Evolutionary conservation across 2,329 filamentous ascomycete genomes (phyloP).

Genomic region (Pseudogymnoascus sp.): DNA sequence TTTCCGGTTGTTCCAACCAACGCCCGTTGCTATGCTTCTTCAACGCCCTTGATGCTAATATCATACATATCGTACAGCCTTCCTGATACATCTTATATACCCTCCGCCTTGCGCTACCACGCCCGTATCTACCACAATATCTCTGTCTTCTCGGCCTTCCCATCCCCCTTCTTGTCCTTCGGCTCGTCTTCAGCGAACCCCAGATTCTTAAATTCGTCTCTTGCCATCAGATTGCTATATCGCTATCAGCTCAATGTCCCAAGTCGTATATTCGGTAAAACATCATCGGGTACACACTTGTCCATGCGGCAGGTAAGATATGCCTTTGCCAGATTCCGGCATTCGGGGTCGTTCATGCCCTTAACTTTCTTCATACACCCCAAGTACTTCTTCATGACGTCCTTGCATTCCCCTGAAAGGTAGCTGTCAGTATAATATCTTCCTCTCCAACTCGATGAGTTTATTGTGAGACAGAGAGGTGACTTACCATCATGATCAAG

Average conservation of each 20-base stretch:
- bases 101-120: neutral
- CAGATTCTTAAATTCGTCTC: conserved; percentile 88
- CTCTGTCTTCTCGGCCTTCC: conserved; percentile 29
- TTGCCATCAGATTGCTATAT: conserved; percentile 83
- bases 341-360: conserved; percentile 80
- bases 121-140: conserved; percentile 27
- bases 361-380: conserved; percentile 75
- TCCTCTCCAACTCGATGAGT: neutral
- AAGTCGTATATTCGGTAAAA: neutral
- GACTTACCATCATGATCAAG: conserved; percentile 76
- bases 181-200: conserved; percentile 51
- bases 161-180: conserved; percentile 19
- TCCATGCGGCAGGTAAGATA: conserved; percentile 95
- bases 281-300: conserved; percentile 47
- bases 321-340: conserved; percentile 74
- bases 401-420: conserved; percentile 75
- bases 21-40: neutral
- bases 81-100: neutral
- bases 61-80: conserved; percentile 2
- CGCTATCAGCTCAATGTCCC: neutral
- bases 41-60: conserved; percentile 2
- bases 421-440: conserved; percentile 10
- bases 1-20: neutral
- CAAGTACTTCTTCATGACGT: conserved; percentile 77
- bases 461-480: conserved; percentile 1